Percentiles rank a stretch among this genome's conserved stretches.
Conservation (phyloP, 371 early-diverging fungal species). For the Mucor lusitanicus region DNA sequence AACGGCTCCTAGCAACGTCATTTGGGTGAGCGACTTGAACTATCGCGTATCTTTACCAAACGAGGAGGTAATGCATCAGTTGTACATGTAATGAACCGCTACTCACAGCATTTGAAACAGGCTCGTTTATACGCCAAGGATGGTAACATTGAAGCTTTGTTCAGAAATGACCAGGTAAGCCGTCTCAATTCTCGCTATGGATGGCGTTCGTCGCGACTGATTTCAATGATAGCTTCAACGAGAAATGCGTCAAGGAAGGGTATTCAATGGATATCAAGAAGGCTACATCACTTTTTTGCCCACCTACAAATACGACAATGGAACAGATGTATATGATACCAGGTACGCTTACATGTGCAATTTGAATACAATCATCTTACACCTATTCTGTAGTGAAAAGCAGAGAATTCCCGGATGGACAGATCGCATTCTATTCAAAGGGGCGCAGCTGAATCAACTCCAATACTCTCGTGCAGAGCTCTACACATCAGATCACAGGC, state of each 20-base stretch:
- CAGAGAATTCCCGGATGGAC: constrained; percentile 88
- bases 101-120: constrained; percentile 8
- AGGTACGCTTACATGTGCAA: constrained; percentile 44
- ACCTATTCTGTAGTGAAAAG: constrained; percentile 69
- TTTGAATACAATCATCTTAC: not conserved
- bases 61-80: constrained; percentile 56
- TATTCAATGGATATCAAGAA: constrained; percentile 84
- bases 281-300: constrained; percentile 84
- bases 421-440: constrained; percentile 77
- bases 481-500: constrained; percentile 79
- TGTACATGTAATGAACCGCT: not conserved
- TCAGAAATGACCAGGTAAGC: constrained; percentile 56
- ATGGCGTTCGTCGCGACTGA: constrained; percentile 23
- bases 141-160: constrained; percentile 46
- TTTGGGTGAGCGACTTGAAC: constrained; percentile 93
- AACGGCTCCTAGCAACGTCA: constrained; percentile 54
- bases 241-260: constrained; percentile 62
- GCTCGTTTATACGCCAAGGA: constrained; percentile 32
- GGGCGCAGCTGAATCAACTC: constrained; percentile 42
- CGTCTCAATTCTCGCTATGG: not conserved
- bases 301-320: constrained; percentile 94
- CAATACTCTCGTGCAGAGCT: constrained; percentile 69
- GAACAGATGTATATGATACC: constrained; percentile 82
- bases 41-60: constrained; percentile 78
- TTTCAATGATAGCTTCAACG: constrained; percentile 61